Percentiles rank a stretch among this genome's conserved stretches.
These are phyloP conservation scores for Tripidium arundinaceum DNA, from an alignment of 202 grass and related monocot genomes.

Conservation along the genomic window DNA sequence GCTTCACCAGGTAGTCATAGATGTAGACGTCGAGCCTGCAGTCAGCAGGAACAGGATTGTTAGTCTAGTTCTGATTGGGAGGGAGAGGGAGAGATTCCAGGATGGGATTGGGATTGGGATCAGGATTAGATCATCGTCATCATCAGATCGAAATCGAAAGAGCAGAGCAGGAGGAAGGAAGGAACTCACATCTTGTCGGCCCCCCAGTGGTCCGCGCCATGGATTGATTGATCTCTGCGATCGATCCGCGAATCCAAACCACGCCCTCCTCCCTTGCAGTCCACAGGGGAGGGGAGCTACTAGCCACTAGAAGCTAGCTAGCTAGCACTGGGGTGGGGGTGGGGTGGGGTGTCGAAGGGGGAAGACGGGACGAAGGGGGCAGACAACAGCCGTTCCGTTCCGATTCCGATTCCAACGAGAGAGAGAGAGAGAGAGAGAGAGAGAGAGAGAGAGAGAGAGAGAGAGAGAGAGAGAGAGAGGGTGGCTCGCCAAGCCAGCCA, in stretches of 20 bases:
- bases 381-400: neutral
- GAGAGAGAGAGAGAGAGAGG: no score
- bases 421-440: no score
- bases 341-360: no score
- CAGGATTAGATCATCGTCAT: neutral
- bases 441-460: no score
- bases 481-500: no score
- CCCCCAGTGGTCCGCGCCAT: conserved; percentile 89
- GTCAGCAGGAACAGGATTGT: no score
- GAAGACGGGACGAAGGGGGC: no score
- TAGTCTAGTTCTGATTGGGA: no score
- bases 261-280: no score
- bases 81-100: no score
- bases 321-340: neutral
- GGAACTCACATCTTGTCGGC: conserved; percentile 76
- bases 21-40: conserved; percentile 97
- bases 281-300: neutral
- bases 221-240: neutral
- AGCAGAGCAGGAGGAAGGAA: neutral
- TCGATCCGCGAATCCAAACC: neutral
- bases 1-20: conserved; percentile 88
- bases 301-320: neutral
- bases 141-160: neutral
- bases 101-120: neutral
- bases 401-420: no score